Base-by-base conservation (phyloP, 164 flowering plant species). In the Berberis vulgaris region DNA sequence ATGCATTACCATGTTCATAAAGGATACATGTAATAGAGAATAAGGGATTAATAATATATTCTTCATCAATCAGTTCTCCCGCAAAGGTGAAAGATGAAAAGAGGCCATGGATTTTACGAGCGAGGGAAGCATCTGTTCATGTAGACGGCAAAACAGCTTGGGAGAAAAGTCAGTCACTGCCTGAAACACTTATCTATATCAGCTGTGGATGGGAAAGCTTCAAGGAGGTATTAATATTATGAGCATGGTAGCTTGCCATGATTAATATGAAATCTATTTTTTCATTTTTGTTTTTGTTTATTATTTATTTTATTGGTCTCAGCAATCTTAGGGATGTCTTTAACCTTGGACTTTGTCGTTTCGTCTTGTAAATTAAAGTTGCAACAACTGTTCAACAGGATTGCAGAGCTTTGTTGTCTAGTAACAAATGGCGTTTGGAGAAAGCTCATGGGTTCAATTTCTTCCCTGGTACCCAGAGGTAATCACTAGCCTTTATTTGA, bases 121-220 rank as follows among this genome's bases (percentile, higher is more conserved):
- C 84, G 61, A 91, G 75, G 69, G 95, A 82, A 77, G 84, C 76
- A 61, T 80, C 91, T 63, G 84, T 87, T 53, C 77, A 71, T 49
- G 49, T 79, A 66, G 78, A 79, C 66, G 78, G 84, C 72, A 78
- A 67, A 79, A 73, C 76, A 64, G 52, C 50, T 59, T 66, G 57
- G 47, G 83, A 81, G 61, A 77, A 73, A 57, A 69, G 71, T 66
- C 71, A 67, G 39, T 69, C 83, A 40, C 74, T 88, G 69, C 97
- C 96, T 41, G 71, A 84, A 65, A 88, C 91, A 52, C 86, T 94
- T 63, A 81, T 94, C 66, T 94, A 94, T 70, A 87, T 94, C 71
- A 94, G 97, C 67, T 90, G 96, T 78, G 97, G 99, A 60, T 94
- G 99, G 99, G 88, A 86, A 65, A 94, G 90, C 78, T 91, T 94